These are phyloP conservation scores for Coccomyxa subellipsoidea DNA, from an alignment of 163 green algal genomes.

Conservation along the genomic window DNA sequence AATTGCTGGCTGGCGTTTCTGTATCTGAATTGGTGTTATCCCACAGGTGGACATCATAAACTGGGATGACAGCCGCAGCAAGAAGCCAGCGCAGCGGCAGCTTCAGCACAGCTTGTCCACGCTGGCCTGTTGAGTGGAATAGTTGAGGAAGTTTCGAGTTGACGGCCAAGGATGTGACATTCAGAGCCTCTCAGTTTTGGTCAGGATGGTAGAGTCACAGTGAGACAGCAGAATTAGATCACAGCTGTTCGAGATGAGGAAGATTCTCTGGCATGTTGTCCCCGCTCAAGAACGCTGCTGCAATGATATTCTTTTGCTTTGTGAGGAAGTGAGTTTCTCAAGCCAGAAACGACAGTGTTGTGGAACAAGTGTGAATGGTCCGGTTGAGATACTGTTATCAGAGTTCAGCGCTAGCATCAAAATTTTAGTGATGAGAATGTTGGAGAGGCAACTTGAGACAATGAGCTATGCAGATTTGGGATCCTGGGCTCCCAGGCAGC, in stretches of 20 bases:
- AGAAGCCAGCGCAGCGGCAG: slow-evolving; percentile 1
- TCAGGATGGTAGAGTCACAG: too few species aligned
- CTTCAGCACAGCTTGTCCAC: not conserved
- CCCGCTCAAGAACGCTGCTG: too few species aligned
- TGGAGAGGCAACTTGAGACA: too few species aligned
- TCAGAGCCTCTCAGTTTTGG: not conserved
- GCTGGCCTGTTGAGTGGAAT: not conserved
- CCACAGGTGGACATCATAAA: slow-evolving; percentile 22
- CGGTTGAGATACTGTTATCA: not conserved
- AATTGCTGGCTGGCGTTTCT: too few species aligned
- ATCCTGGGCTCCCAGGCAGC: too few species aligned
- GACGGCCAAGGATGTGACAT: not conserved
- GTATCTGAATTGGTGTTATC: too few species aligned
- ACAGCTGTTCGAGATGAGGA: not conserved
- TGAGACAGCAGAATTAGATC: too few species aligned
- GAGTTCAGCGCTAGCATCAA: not conserved
- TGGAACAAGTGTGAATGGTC: too few species aligned
- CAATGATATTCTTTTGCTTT: not conserved
- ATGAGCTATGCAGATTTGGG: too few species aligned
- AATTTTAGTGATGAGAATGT: not conserved
- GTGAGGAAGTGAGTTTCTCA: not conserved
- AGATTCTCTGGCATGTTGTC: too few species aligned
- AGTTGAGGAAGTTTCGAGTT: too few species aligned
- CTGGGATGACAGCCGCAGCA: slow-evolving; percentile 12
- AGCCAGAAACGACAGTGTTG: too few species aligned